Percentiles rank a stretch among this genome's conserved stretches.
phyloP scores from a whole-genome alignment of 257 asterid species.

The Nicotiana obtusifolia region DNA sequence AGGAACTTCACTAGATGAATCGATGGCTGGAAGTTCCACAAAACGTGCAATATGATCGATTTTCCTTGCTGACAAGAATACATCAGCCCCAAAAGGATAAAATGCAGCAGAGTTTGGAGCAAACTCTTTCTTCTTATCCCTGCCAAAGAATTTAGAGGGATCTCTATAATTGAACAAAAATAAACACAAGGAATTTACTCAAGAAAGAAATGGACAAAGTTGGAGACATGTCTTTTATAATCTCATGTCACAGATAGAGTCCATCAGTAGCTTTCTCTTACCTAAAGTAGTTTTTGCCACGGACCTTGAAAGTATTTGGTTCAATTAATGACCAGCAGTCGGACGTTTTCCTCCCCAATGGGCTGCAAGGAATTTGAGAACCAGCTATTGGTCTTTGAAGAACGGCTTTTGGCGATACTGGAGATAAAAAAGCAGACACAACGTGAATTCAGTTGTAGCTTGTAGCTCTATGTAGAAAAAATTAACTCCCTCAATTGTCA shows the following conservation, averaged over 20 bases:
- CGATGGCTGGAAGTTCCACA: slow-evolving; percentile 76
- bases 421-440: slow-evolving; percentile 11
- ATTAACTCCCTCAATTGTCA: background rate
- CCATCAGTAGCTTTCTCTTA: slow-evolving; percentile 21
- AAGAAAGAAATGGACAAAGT: background rate
- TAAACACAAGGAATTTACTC: background rate
- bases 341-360: slow-evolving; percentile 57
- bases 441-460: background rate
- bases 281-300: slow-evolving; percentile 61
- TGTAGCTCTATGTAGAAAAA: background rate
- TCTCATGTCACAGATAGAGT: background rate
- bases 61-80: slow-evolving; percentile 73
- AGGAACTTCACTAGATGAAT: slow-evolving; percentile 58
- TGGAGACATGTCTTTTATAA: background rate
- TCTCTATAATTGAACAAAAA: background rate
- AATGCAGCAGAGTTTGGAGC: slow-evolving; percentile 65
- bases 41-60: slow-evolving; percentile 78
- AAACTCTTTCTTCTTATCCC: slow-evolving; percentile 88
- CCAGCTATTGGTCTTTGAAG: slow-evolving; percentile 82
- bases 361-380: slow-evolving; percentile 62
- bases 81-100: slow-evolving; percentile 84
- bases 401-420: slow-evolving; percentile 59
- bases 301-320: slow-evolving; percentile 73
- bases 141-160: slow-evolving; percentile 24
- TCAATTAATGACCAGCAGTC: slow-evolving; percentile 70